phyloP scores from a whole-genome alignment of 1,284 basidiomycete genomes.

The Pulveroboletus sp. region DNA sequence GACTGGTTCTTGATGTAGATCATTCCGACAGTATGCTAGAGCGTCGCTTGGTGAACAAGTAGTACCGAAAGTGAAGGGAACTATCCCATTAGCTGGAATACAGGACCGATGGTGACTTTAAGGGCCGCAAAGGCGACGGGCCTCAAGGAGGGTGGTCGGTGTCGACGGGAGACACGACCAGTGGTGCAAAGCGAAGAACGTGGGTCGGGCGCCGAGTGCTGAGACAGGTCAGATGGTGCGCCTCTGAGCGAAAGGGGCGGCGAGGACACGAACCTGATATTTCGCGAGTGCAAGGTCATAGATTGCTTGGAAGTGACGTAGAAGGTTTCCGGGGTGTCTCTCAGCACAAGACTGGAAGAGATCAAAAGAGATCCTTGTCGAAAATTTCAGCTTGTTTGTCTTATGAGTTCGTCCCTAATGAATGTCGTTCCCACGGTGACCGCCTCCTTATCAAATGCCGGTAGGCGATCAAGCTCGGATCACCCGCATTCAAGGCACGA shows the following conservation, averaged over 20 bases:
- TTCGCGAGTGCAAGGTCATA: slow-evolving; percentile 50
- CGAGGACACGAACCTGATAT: slow-evolving; percentile 20
- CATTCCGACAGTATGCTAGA: slow-evolving; percentile 38
- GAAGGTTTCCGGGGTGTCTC: no score
- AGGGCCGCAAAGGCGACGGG: slow-evolving; percentile 15
- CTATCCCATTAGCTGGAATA: slow-evolving; percentile 66
- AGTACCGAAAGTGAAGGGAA: slow-evolving; percentile 40
- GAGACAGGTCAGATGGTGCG: slow-evolving; percentile 5
- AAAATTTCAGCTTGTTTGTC: slow-evolving; percentile 10
- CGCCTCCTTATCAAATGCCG: background rate
- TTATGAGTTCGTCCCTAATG: background rate
- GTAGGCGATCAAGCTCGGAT: no score
- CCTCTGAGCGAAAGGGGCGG: background rate
- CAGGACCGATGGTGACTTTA: slow-evolving; percentile 23
- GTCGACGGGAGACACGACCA: slow-evolving; percentile 60
- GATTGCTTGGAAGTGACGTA: slow-evolving; percentile 36
- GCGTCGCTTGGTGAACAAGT: slow-evolving; percentile 23
- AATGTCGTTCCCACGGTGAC: background rate
- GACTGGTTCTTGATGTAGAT: slow-evolving; percentile 68
- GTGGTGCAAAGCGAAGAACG: slow-evolving; percentile 63
- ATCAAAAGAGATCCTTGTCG: slow-evolving; percentile 27
- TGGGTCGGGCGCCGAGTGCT: slow-evolving; percentile 50
- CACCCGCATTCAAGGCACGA: no score
- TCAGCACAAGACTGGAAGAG: no score
- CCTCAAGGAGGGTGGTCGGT: slow-evolving; percentile 77